Conservation (phyloP, 148 eudicot species). For the Camellia lanceoleosa region DNA sequence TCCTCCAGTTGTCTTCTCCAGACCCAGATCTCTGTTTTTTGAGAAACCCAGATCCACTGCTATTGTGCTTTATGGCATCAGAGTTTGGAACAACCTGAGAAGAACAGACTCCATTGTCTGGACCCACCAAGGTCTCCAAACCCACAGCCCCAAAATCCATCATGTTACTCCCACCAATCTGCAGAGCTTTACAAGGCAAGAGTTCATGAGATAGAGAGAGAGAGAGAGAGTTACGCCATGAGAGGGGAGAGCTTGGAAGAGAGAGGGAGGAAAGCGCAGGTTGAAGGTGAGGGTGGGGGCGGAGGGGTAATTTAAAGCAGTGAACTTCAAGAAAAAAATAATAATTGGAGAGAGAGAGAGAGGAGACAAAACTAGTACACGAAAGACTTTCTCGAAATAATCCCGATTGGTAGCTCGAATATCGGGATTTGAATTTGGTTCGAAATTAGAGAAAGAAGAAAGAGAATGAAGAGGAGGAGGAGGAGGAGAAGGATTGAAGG, state of each 20-base stretch:
- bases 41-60: slow-evolving; percentile 45
- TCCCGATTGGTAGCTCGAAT: too few species aligned
- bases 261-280: too few species aligned
- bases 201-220: background rate
- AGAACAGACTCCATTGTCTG: background rate
- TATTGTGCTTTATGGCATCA: slow-evolving; percentile 20
- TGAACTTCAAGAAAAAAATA: background rate
- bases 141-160: slow-evolving; percentile 20
- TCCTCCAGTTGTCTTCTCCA: slow-evolving; percentile 26
- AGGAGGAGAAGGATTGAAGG: too few species aligned
- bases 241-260: too few species aligned
- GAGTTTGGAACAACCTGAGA: slow-evolving; percentile 4
- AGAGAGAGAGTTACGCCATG: background rate
- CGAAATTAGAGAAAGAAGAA: too few species aligned
- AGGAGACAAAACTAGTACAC: background rate
- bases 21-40: slow-evolving; percentile 61
- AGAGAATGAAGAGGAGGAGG: too few species aligned
- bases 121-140: slow-evolving; percentile 8
- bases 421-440: too few species aligned
- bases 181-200: background rate
- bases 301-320: background rate
- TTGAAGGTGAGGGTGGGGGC: background rate
- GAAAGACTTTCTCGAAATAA: too few species aligned
- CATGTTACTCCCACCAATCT: background rate
- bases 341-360: background rate